phyloP scores from a whole-genome alignment of 345 rosid species.

The Citrus inodora region DNA sequence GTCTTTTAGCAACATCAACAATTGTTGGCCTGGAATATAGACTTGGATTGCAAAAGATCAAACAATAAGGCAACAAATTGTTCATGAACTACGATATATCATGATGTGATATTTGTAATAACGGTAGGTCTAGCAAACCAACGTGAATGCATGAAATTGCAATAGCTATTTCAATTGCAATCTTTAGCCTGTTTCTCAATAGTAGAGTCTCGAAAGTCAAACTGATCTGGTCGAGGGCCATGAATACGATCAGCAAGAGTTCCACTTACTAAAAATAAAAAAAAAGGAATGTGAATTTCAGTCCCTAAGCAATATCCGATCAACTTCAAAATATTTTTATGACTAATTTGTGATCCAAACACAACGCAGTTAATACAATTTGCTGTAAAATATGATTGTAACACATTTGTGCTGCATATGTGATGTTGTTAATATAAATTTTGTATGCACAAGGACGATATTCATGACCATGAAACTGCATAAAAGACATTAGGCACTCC shows the following conservation, averaged over 20 bases:
- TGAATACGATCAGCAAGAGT: neutral
- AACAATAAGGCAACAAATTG: too few species aligned
- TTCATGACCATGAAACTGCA: neutral
- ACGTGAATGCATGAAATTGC: too few species aligned
- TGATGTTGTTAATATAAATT: neutral
- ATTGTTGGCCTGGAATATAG: neutral
- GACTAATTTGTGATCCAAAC: neutral
- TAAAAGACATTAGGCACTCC: neutral
- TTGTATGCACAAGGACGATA: neutral
- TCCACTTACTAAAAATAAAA: neutral
- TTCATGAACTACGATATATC: too few species aligned
- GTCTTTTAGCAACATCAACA: conserved; percentile 14
- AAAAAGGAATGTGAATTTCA: too few species aligned
- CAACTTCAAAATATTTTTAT: too few species aligned
- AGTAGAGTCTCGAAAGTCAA: too few species aligned
- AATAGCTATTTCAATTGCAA: too few species aligned
- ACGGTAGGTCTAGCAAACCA: too few species aligned
- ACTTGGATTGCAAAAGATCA: too few species aligned
- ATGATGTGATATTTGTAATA: too few species aligned
- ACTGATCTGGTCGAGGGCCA: too few species aligned
- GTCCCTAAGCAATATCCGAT: neutral
- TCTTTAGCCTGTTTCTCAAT: too few species aligned
- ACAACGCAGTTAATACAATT: neutral
- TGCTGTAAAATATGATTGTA: neutral
- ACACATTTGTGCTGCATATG: neutral